Evolutionary conservation across 441 rosid genomes (phyloP), one percentile per base, ranked within the genome.

Genomic region (Mallotus repandus): DNA sequence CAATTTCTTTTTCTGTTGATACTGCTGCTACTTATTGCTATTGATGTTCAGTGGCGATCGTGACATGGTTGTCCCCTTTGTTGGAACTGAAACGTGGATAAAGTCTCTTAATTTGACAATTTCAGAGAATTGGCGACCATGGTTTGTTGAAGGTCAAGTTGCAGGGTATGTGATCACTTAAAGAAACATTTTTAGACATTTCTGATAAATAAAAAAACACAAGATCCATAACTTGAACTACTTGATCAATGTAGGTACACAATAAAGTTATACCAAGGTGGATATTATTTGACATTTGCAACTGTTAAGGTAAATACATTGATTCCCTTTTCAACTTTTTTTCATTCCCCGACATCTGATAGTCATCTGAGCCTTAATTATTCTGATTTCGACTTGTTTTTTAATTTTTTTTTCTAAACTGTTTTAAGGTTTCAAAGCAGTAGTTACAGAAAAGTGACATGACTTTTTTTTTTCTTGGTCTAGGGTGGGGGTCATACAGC

Each of bases 401-500:
- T n/a, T n/a, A n/a, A n/a, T n/a, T n/a, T n/a, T n/a, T n/a, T n/a
- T n/a, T n/a, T n/a, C n/a, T n/a, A n/a, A n/a, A n/a, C n/a, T n/a
- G n/a, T n/a, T n/a, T n/a, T n/a, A 32, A 32, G 4, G 38, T 32
- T 35, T 35, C 41, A 35, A 35, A 3, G 41, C 41, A 35, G 4
- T 35, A 35, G 4, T 5, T 35, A 35, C 29, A 25, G 29, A 25
- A 2, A 35, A 35, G 41, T 35, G 41, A 5, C 41, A 35, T 3
- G 41, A 35, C 4, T 1, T 1, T 35, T 35, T n/a, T 4, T 9
- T 45, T 63, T 5, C 3, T 0, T 66, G 15, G n/a, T 69, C 16
- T 32, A 84, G 85, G 87, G 87, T 41, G 81, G 74, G 6, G 87
- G 87, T 22, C 87, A 82, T 54, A 70, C 84, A 5, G 84, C 84